Evolutionary conservation across 306 rosid genomes (phyloP).

Genomic region (Alnus glutinosa): DNA sequence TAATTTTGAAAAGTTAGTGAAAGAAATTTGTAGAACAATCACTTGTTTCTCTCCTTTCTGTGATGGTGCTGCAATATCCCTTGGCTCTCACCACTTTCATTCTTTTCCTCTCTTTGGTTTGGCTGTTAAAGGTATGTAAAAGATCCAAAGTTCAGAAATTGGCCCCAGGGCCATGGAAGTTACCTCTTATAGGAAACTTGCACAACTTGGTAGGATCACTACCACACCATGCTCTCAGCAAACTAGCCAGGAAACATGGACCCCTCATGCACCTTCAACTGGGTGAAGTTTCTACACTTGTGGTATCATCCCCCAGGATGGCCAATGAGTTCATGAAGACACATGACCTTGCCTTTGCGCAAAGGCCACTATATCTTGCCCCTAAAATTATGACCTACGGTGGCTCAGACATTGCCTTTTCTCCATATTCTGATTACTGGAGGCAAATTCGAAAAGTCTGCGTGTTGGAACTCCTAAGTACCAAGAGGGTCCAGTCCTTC

Average conservation of each 20-base stretch:
- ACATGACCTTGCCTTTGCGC: conserved; percentile 38
- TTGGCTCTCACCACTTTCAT: background rate
- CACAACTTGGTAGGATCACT: conserved; percentile 26
- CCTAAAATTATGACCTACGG: conserved; percentile 26
- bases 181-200: conserved; percentile 34
- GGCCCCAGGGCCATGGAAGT: conserved; percentile 30
- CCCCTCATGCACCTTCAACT: conserved; percentile 50
- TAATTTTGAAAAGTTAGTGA: background rate
- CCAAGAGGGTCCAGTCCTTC: conserved; percentile 42
- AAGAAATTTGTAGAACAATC: background rate
- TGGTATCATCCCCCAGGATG: conserved; percentile 48
- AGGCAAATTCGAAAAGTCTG: conserved; percentile 55
- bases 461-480: conserved; percentile 39
- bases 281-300: conserved; percentile 38
- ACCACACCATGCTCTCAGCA: conserved; percentile 22
- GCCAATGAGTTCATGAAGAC: conserved; percentile 47
- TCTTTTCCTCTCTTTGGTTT: background rate
- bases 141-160: background rate
- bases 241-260: conserved; percentile 42
- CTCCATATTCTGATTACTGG: conserved; percentile 53
- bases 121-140: conserved; percentile 3
- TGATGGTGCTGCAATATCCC: background rate
- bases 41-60: background rate
- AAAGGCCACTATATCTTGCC: conserved; percentile 34
- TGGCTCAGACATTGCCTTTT: conserved; percentile 22